phyloP scores from a whole-genome alignment of 805 yeast genomes.

The Brettanomyces bruxellensis region DNA sequence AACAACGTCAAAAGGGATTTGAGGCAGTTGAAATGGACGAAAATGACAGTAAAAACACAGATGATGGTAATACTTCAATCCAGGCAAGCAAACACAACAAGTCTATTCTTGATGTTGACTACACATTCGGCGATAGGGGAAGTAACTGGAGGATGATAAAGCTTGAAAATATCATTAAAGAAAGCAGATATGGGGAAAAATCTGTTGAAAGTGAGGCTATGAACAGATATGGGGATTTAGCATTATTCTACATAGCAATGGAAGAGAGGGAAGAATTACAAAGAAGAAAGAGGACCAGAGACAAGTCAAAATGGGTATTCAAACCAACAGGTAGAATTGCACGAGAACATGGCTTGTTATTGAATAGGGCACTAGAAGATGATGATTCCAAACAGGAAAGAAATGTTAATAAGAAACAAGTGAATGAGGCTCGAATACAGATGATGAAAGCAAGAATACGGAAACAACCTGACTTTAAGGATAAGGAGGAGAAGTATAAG shows the following conservation, averaged over 20 bases:
- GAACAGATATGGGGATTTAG: constrained; percentile 20
- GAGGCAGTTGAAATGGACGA: background rate
- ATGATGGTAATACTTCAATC: constrained; percentile 3
- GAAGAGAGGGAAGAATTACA: constrained; percentile 26
- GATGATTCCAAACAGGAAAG: background rate
- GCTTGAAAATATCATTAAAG: constrained; percentile 13
- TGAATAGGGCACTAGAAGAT: constrained; percentile 2
- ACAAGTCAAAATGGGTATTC: constrained; percentile 11
- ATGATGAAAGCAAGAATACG: constrained; percentile 26
- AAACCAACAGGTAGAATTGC: constrained; percentile 20
- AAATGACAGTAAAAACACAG: background rate
- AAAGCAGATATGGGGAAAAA: background rate
- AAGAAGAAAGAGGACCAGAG: constrained; percentile 8
- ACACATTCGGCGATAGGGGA: constrained; percentile 30
- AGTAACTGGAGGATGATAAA: constrained; percentile 31
- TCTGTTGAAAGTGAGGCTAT: constrained; percentile 19
- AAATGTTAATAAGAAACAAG: background rate
- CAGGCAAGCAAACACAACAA: background rate
- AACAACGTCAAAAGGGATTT: background rate
- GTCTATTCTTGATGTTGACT: constrained; percentile 14
- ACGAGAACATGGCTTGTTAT: constrained; percentile 9
- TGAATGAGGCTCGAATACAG: constrained; percentile 20
- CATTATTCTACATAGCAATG: constrained; percentile 22
- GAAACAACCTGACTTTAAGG: background rate
- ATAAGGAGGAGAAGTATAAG: background rate